Evolutionary conservation across 768 basidiomycete species (phyloP).

Genomic region (Collybiopsis confluens): DNA sequence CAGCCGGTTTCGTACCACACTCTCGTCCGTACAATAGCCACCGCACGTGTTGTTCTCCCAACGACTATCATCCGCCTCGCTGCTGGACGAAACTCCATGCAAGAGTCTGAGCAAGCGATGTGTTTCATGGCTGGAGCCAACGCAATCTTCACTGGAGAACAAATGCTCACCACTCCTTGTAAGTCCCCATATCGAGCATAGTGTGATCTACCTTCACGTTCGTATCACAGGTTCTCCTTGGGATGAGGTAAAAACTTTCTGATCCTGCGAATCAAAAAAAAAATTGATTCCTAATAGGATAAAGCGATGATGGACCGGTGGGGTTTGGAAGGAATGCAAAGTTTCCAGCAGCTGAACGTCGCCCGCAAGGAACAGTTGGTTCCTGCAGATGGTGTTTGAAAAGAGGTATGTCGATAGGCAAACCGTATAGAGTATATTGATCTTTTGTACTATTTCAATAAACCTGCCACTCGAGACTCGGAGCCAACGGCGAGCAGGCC

Average conservation of each 20-base stretch:
- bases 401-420: no score
- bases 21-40: conserved; percentile 90
- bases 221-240: conserved; percentile 71
- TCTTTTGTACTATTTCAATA: no score
- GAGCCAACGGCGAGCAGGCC: no score
- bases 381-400: conserved; percentile 15
- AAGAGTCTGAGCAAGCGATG: conserved; percentile 93
- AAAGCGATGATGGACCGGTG: conserved; percentile 91
- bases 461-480: no score
- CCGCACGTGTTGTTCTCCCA: conserved; percentile 89
- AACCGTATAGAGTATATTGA: no score
- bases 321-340: conserved; percentile 89
- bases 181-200: conserved; percentile 26
- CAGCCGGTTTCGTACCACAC: conserved; percentile 81
- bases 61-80: conserved; percentile 92
- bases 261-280: no score
- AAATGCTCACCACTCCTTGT: conserved; percentile 97
- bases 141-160: conserved; percentile 97
- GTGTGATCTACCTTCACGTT: conserved; percentile 6
- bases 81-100: conserved; percentile 85
- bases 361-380: conserved; percentile 47
- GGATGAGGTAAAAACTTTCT: conserved; percentile 67
- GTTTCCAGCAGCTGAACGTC: conserved; percentile 74
- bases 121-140: conserved; percentile 99
- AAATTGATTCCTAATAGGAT: conserved; percentile 45